These are phyloP conservation scores for Fibroporia radiculosa DNA, from an alignment of 768 basidiomycete genomes.

Conservation along the genomic window DNA sequence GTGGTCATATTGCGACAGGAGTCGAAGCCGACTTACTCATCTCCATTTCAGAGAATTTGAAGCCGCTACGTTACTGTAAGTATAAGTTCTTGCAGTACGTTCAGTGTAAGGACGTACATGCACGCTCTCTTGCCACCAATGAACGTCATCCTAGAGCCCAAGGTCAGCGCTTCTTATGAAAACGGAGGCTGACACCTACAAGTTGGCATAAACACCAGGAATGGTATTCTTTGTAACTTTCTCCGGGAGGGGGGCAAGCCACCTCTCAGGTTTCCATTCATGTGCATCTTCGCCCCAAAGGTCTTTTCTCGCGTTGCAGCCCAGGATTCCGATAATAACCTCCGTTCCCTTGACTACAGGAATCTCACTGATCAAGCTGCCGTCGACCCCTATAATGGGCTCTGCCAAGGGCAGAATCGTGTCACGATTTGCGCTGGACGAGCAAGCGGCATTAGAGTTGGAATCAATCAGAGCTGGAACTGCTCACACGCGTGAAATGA, in stretches of 20 bases:
- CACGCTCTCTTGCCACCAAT: slow-evolving; percentile 26
- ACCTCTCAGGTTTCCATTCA: slow-evolving; percentile 38
- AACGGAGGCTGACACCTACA: no score
- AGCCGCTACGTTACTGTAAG: slow-evolving; percentile 11
- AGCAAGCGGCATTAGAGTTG: no score
- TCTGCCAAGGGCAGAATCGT: slow-evolving; percentile 23
- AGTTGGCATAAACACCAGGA: no score
- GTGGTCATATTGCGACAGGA: not conserved
- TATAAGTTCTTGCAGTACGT: no score
- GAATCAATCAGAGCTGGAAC: no score
- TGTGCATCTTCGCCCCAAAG: slow-evolving; percentile 35
- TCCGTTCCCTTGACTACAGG: slow-evolving; percentile 20
- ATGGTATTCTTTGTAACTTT: slow-evolving; percentile 19
- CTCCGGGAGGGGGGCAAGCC: slow-evolving; percentile 22
- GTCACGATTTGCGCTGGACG: slow-evolving; percentile 22
- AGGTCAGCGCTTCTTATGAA: no score
- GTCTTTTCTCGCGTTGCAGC: slow-evolving; percentile 26
- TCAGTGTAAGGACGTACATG: slow-evolving; percentile 22
- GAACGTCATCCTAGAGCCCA: slow-evolving; percentile 37
- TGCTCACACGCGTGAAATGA: not conserved
- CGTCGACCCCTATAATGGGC: slow-evolving; percentile 24
- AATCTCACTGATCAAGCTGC: slow-evolving; percentile 17
- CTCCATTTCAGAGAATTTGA: slow-evolving; percentile 18
- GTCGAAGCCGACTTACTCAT: slow-evolving; percentile 10
- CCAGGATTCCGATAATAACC: slow-evolving; percentile 18